A percentile compares a stretch with the other conserved stretches of the same genome.
Evolutionary conservation across 202 grass and related monocot species (phyloP).

Genomic region (Cymbopogon flexuosus): DNA sequence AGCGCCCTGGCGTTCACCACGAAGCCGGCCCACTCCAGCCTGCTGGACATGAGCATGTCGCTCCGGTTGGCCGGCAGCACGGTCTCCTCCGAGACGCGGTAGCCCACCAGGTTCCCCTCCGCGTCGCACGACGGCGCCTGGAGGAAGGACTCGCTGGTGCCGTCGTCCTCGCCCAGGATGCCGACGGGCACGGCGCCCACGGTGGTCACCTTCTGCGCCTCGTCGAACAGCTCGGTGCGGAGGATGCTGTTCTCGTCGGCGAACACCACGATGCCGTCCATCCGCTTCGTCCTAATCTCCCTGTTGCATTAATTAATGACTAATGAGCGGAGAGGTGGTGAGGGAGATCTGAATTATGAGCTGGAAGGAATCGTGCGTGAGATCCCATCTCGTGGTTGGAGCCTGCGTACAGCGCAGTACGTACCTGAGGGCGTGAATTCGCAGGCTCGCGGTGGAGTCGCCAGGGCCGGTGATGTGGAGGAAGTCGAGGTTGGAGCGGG

Average conservation of each 20-base stretch:
- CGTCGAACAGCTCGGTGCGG: conserved; percentile 75
- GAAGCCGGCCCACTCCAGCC: conserved; percentile 86
- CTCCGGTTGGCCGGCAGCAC: conserved; percentile 40
- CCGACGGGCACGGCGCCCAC: conserved; percentile 62
- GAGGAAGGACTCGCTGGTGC: conserved; percentile 47
- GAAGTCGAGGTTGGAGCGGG: conserved; percentile 46
- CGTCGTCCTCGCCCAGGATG: conserved; percentile 65
- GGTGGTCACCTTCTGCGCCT: conserved; percentile 76
- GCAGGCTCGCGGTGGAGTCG: conserved; percentile 37
- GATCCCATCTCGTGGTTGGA: background rate
- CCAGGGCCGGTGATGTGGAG: conserved; percentile 40
- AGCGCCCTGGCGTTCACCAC: conserved; percentile 59
- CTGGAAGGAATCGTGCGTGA: background rate
- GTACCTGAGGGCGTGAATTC: conserved; percentile 73
- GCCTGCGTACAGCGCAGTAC: background rate
- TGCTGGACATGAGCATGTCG: conserved; percentile 52
- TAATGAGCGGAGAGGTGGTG: background rate
- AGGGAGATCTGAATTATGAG: conserved; percentile 14
- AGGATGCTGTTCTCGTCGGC: conserved; percentile 88
- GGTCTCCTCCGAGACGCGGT: conserved; percentile 53
- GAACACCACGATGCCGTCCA: conserved; percentile 87
- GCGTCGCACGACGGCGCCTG: conserved; percentile 83
- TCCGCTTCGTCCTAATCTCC: conserved; percentile 48
- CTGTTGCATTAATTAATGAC: conserved; percentile 32
- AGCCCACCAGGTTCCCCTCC: conserved; percentile 50